Base-by-base conservation (phyloP, 2,329 filamentous ascomycete species). In the Fusarium mexicanum region DNA sequence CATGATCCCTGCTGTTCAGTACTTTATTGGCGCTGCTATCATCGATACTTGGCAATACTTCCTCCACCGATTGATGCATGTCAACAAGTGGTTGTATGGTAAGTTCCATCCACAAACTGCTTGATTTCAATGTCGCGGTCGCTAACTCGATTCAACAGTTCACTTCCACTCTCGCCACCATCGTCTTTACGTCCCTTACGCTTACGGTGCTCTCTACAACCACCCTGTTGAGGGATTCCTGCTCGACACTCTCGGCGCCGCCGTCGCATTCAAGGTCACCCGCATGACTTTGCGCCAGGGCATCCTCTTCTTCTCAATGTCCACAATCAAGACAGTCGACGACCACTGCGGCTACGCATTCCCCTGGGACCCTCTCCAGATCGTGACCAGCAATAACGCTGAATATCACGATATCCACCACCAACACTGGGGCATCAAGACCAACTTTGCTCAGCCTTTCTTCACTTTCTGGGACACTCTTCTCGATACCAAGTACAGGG, bases 21-120 rank as follows among this genome's bases (percentile, higher is more conserved):
- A 98, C 80, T 84, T 89, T 66, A 79, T 93, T 57, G 96, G 92
- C 31, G 89, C 96, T 69, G 85, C 90, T 73, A 87, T 97, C 74
- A 89, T 98, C 76, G 96, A 99, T 84, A 96, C 95, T 50, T 99
- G 96, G 96, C 96, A 99, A 82, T 99, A 99, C 85, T 98, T 98
- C 84, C 88, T 96, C 78, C 96, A 99, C 84, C 94, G 96, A 44
- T 90, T 93, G 66, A 99, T 99, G 96, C 96, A 99, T 84, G 88
- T 96, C 86, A 98, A 98, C 86, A 95, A 94, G 83, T 98, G 94
- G 93, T 89, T 99, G 77, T 98, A 98, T 87, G 93, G 94, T 96
- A 87, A 84, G 93, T 89, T 66, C 48, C 38, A 29, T 41, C 17
- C 37, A 18, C 24, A 26, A 33, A 14, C 41, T 11, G 29, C 40